These are phyloP conservation scores for Scutellaria baicalensis DNA, from an alignment of 257 asterid species.

Conservation along the genomic window DNA sequence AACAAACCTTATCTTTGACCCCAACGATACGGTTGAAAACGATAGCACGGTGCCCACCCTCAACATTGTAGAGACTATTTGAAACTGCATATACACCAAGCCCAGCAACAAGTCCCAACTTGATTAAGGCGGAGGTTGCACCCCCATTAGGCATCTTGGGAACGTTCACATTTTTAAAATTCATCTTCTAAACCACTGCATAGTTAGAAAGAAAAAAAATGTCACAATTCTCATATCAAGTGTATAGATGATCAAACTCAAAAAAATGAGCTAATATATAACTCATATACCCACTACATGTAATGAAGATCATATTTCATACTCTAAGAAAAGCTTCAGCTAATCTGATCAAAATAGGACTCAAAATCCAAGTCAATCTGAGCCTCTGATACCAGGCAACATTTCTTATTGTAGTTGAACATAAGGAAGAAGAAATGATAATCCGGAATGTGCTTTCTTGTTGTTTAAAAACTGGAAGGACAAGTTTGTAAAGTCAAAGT, in stretches of 20 bases:
- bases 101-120: slow-evolving; percentile 59
- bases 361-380: not conserved
- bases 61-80: slow-evolving; percentile 88
- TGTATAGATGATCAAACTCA: not conserved
- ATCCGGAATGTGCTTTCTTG: not conserved
- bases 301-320: not conserved
- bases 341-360: not conserved
- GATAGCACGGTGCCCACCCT: slow-evolving; percentile 91
- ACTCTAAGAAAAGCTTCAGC: not conserved
- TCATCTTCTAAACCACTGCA: slow-evolving; percentile 49
- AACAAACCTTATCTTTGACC: slow-evolving; percentile 64
- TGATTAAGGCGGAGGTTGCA: slow-evolving; percentile 52
- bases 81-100: slow-evolving; percentile 59
- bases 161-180: slow-evolving; percentile 56
- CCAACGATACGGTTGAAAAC: slow-evolving; percentile 78
- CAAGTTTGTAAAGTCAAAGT: not conserved
- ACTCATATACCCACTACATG: not conserved
- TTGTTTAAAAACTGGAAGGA: not conserved
- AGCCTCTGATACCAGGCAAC: not conserved
- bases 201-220: not conserved
- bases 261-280: not conserved
- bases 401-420: not conserved
- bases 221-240: not conserved
- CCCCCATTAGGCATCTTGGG: slow-evolving; percentile 81
- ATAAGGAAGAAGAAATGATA: not conserved